Evolutionary conservation across 2,329 filamentous ascomycete genomes (phyloP), one percentile per base, ranked within the genome.

Genomic region (Zalaria sp.): DNA sequence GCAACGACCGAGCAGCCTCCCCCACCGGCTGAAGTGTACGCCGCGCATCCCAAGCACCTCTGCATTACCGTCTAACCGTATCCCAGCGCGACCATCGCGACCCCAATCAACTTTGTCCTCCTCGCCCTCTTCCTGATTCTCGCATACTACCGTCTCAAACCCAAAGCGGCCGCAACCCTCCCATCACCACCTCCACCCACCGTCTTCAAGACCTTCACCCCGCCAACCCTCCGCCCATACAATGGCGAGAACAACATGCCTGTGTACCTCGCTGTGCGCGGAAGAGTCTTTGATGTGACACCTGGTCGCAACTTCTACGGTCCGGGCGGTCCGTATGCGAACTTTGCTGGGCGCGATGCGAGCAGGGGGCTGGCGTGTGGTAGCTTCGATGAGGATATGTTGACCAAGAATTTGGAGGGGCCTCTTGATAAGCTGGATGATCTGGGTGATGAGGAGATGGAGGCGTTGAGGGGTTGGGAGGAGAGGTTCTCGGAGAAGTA

Each of bases 401-500:
- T 96, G 64, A 96, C 91, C 11, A 78, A 89, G 68, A 83, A 95
- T 60, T 65, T 96, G 42, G 77, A 91, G 43, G 89, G 77, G 0
- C 85, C 86, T 36, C 66, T 95, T 47, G 87, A 94, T 58, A 76
- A 71, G 41, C 68, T 94, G 35, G 71, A 76, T 40, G 84, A 80
- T 43, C 62, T 96, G 46, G 77, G 76, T 4, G 61, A 59, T 1
- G 86, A 89, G 44, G 80, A 93, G 69, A 65, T 83, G 64, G 88
- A 93, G 60, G 83, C 87, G 39, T 66, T 95, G 61, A 71, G 73
- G 53, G 86, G 84, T 2, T 98, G 91, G 91, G 88, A 95, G 68
- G 86, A 93, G 66, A 73, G 87, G 50, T 98, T 98, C 61, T 66
- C 73, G 46, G 83, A 89, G 63, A 96, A 98, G 72, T 98, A 98